Evolutionary conservation across 1,284 basidiomycete genomes (phyloP).

Genomic region (Rhodotorula sp.): DNA sequence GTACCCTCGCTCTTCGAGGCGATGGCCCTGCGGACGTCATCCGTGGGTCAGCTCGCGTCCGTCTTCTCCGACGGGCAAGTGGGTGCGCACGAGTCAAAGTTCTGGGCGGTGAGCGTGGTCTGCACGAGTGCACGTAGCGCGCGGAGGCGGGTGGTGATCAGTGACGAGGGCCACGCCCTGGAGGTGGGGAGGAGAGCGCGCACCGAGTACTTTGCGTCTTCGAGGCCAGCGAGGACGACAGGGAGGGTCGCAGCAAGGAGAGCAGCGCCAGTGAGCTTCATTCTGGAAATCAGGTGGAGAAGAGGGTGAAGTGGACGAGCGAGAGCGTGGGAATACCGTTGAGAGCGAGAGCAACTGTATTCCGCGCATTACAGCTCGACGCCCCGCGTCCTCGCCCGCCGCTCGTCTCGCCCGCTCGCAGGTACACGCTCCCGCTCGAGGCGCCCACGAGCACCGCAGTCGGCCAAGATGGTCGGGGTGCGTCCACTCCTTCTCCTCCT

Average conservation of each 20-base stretch:
- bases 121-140: slow-evolving; percentile 56
- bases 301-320: neutral
- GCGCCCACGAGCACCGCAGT: neutral
- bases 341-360: neutral
- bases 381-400: neutral
- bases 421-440: no score
- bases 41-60: neutral
- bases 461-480: slow-evolving; percentile 37
- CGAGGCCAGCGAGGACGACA: slow-evolving; percentile 61
- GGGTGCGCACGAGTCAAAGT: slow-evolving; percentile 65
- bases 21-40: neutral
- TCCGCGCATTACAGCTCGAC: neutral
- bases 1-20: slow-evolving; percentile 28
- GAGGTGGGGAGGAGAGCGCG: neutral
- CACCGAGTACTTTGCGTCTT: slow-evolving; percentile 41
- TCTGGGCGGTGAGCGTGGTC: slow-evolving; percentile 67
- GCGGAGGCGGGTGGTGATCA: neutral
- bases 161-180: neutral
- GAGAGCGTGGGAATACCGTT: neutral
- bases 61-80: slow-evolving; percentile 47
- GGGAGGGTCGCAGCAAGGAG: slow-evolving; percentile 48
- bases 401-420: neutral
- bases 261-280: slow-evolving; percentile 20
- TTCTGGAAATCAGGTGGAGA: neutral
- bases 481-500: neutral